These are phyloP conservation scores for Phytopythium litorale DNA, from an alignment of 352 stramenopile species.

Conservation along the genomic window DNA sequence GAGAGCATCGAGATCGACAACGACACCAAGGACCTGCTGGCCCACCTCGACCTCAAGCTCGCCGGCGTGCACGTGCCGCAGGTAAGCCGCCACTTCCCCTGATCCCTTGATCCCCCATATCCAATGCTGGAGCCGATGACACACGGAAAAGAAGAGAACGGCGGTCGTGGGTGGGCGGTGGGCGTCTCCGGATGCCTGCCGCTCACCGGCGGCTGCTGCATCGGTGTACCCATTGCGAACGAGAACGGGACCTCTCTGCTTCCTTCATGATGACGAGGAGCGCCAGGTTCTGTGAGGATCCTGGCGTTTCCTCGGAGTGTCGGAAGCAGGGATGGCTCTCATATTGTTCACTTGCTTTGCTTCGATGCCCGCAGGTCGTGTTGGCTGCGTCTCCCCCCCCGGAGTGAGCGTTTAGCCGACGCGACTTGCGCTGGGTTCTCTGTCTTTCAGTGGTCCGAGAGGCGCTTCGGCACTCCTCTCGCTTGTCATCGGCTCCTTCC, in stretches of 20 bases:
- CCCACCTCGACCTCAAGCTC: conserved; percentile 93
- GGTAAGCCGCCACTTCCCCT: conserved; percentile 43
- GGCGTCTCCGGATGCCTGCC: neutral
- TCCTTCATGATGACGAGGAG: neutral
- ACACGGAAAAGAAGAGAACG: conserved; percentile 13
- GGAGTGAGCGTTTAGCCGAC: conserved; percentile 2
- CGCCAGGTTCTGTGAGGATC: neutral
- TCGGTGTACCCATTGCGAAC: conserved; percentile 68
- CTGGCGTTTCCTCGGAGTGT: conserved; percentile 1
- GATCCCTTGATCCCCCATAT: conserved; percentile 5
- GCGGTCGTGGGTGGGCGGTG: neutral
- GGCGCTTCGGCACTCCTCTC: conserved; percentile 1
- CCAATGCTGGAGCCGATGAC: conserved; percentile 85
- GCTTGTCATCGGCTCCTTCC: conserved; percentile 45
- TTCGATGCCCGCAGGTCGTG: conserved; percentile 1
- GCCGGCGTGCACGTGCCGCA: conserved; percentile 86
- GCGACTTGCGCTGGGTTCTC: neutral
- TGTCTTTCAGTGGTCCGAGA: neutral
- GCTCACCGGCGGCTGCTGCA: conserved; percentile 12
- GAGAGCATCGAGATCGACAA: conserved; percentile 97
- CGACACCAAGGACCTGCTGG: conserved; percentile 98
- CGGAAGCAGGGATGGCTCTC: neutral
- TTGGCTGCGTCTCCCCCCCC: neutral
- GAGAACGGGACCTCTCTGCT: conserved; percentile 3
- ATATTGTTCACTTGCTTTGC: conserved; percentile 6